Base-by-base conservation (phyloP, 1,284 basidiomycete species). In the Tylopilus sp. region DNA sequence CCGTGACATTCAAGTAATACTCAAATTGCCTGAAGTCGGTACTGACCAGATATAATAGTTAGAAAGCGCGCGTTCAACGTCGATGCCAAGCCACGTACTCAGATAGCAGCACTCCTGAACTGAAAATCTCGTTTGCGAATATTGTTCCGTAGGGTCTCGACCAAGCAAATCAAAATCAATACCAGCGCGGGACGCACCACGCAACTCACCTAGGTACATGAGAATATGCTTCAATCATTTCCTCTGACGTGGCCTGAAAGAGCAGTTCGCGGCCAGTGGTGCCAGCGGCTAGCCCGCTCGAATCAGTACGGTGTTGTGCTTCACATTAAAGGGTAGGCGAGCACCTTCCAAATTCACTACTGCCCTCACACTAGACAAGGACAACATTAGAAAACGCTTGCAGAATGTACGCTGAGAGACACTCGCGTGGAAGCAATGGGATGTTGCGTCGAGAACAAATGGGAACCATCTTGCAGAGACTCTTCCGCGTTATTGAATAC, bases 401-500 rank as follows among this genome's bases (percentile, higher is more conserved):
- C 13, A 37, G 31, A 16, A 50, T 6, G 13, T 26, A 23, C 45
- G 13, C 29, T 23, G 35, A 44, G 23, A 37, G 19, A 33, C 30
- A 72, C 82, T 57, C 52, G 88, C 89, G 82, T 88, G 18, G 78
- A 63, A 8, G 84, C 82, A 35, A 79, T 81, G 1, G 81, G 79
- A 62, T 95, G 91, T 60, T 94, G 89, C 0, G 91, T 96, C 8
- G 92, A 85, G 67, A 87, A 97, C 4, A 96, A 74, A 67, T 99
- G 95, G 0, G 92, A 95, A 0, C 90, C 95, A 61, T 97, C 95
- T 67, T 97, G 94, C n/a, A 96, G 69, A 0, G 86, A 89, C 61
- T 96, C 92, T 65, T 99, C 95, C 6, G 89, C 97, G 54, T 97
- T 84, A 63, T 98, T 98, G 75, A 97, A 98, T 53, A 98, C 91